phyloP scores from a whole-genome alignment of 331 rosid species.

The Quercus tomentella region DNA sequence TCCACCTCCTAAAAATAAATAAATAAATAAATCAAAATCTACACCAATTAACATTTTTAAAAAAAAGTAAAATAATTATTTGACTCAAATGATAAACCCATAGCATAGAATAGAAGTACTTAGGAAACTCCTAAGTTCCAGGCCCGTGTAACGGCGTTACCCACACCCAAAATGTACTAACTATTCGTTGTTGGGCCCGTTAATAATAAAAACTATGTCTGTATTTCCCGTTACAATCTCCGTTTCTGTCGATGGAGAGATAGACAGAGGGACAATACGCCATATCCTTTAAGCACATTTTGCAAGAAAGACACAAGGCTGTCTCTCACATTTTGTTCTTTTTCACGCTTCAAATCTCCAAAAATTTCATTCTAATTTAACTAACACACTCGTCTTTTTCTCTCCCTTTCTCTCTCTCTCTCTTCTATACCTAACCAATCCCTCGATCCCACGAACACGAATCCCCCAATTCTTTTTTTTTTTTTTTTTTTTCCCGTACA shows the following conservation, averaged over 20 bases:
- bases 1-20: too few relatives aligned
- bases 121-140: too few relatives aligned
- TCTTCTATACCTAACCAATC: not conserved
- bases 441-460: not conserved
- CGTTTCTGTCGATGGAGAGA: conserved; percentile 22
- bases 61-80: too few relatives aligned
- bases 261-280: not conserved
- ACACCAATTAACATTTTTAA: too few relatives aligned
- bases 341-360: not conserved
- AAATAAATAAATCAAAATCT: too few relatives aligned
- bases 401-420: too few relatives aligned
- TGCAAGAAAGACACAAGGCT: conserved; percentile 9
- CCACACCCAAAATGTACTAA: too few relatives aligned
- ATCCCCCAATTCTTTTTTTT: not conserved
- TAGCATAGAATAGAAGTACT: too few relatives aligned
- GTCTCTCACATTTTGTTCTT: not conserved
- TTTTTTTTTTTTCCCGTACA: not conserved
- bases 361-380: not conserved
- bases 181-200: too few relatives aligned
- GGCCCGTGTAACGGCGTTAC: too few relatives aligned
- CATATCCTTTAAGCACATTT: conserved; percentile 12
- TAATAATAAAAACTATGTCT: not conserved
- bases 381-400: not conserved
- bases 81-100: too few relatives aligned
- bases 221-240: conserved; percentile 11